phyloP scores from a whole-genome alignment of 2,329 filamentous ascomycete species.

The Bipolaris cookei region DNA sequence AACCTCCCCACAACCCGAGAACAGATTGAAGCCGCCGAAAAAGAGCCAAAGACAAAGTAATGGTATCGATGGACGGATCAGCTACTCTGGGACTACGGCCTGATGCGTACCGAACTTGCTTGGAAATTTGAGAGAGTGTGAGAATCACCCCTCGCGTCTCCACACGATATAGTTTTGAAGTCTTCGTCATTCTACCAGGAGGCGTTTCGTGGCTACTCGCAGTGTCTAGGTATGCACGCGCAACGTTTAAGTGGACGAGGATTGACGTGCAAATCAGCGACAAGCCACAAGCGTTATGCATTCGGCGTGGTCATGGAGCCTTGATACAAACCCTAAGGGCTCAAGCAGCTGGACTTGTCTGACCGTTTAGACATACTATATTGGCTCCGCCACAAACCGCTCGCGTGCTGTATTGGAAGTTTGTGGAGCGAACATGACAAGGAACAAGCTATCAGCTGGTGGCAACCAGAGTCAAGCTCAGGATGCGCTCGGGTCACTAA shows the following conservation, averaged over 20 bases:
- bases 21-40: neutral
- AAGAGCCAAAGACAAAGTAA: constrained; percentile 10
- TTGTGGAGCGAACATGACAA: constrained; percentile 5
- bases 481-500: neutral
- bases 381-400: constrained; percentile 3
- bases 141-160: constrained; percentile 16
- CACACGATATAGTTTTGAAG: neutral
- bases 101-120: constrained; percentile 10
- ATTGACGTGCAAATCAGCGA: neutral
- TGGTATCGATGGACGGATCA: neutral
- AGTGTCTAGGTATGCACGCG: neutral
- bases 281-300: constrained; percentile 3
- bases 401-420: neutral
- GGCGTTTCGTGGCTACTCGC: neutral
- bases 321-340: neutral
- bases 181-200: neutral
- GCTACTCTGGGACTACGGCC: constrained; percentile 5
- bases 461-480: neutral
- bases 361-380: neutral
- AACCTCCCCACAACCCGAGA: neutral
- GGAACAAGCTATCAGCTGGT: constrained; percentile 1
- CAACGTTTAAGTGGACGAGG: neutral
- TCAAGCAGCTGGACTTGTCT: neutral
- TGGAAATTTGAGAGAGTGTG: constrained; percentile 1
- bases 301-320: neutral